phyloP scores from a whole-genome alignment of 495 filamentous ascomycete species.

The Glutinoglossum americanum region DNA sequence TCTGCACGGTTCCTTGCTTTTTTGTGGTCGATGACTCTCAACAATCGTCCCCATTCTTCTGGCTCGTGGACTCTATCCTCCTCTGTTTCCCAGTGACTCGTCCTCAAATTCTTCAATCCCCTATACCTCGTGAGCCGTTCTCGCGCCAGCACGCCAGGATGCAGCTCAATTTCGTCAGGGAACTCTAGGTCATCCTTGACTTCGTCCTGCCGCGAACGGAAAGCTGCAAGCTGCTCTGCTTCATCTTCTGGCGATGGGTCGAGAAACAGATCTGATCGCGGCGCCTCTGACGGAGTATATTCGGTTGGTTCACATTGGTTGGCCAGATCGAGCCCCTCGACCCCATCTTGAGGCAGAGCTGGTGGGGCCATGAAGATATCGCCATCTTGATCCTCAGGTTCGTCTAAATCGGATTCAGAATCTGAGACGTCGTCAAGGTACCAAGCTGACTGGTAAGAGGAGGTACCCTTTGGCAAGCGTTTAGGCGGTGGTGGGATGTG shows the following conservation, averaged over 20 bases:
- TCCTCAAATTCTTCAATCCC: conserved; percentile 72
- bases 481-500: conserved; percentile 39
- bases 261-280: conserved; percentile 76
- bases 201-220: conserved; percentile 55
- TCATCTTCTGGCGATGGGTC: conserved; percentile 80
- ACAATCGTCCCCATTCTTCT: conserved; percentile 67
- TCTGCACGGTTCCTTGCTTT: conserved; percentile 50
- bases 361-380: conserved; percentile 24
- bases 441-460: conserved; percentile 85
- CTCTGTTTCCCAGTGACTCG: conserved; percentile 66
- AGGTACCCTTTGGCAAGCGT: conserved; percentile 73
- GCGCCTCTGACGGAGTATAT: conserved; percentile 59
- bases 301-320: conserved; percentile 43
- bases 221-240: conserved; percentile 52
- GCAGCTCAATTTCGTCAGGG: conserved; percentile 90
- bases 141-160: conserved; percentile 63
- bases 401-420: conserved; percentile 64
- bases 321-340: conserved; percentile 43
- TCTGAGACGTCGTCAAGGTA: conserved; percentile 71
- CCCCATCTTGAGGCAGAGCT: conserved; percentile 32
- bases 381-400: conserved; percentile 33
- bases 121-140: conserved; percentile 72
- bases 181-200: conserved; percentile 82
- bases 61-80: conserved; percentile 75
- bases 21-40: conserved; percentile 68